Evolutionary conservation across 352 stramenopile species (phyloP).

Genomic region (Phytophthora fragariaefolia): DNA sequence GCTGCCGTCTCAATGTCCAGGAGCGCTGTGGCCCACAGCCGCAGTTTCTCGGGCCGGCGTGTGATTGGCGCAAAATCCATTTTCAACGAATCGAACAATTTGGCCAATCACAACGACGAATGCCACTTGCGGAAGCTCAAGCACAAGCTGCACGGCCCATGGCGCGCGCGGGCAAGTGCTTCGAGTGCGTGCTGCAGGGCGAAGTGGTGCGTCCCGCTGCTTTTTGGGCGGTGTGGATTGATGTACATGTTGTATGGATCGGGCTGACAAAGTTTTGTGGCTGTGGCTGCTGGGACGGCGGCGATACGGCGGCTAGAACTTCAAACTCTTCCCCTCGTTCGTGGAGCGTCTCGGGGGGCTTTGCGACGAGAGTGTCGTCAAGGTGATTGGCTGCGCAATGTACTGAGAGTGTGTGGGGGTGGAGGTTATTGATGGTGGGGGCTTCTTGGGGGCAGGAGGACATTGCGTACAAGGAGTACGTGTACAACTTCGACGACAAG

Average conservation of each 20-base stretch:
- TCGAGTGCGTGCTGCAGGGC: slow-evolving; percentile 83
- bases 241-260: background rate
- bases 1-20: slow-evolving; percentile 10
- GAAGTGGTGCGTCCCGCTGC: slow-evolving; percentile 65
- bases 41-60: slow-evolving; percentile 30
- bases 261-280: slow-evolving; percentile 1
- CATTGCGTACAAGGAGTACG: slow-evolving; percentile 90
- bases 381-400: slow-evolving; percentile 37
- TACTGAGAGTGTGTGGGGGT: no score
- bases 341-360: slow-evolving; percentile 79
- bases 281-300: background rate
- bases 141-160: slow-evolving; percentile 48
- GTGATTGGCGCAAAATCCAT: no score
- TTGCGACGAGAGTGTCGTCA: slow-evolving; percentile 84
- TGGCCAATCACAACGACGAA: slow-evolving; percentile 27
- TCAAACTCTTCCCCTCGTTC: slow-evolving; percentile 84
- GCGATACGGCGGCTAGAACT: slow-evolving; percentile 52
- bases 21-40: slow-evolving; percentile 24
- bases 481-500: slow-evolving; percentile 91
- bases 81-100: slow-evolving; percentile 38
- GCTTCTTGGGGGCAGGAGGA: slow-evolving; percentile 54
- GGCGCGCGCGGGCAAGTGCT: slow-evolving; percentile 76
- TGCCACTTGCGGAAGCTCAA: background rate
- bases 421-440: background rate
- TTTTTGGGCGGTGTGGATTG: background rate